Evolutionary conservation across 1,284 basidiomycete genomes (phyloP).

Genomic region (Neonothopanus nambi): DNA sequence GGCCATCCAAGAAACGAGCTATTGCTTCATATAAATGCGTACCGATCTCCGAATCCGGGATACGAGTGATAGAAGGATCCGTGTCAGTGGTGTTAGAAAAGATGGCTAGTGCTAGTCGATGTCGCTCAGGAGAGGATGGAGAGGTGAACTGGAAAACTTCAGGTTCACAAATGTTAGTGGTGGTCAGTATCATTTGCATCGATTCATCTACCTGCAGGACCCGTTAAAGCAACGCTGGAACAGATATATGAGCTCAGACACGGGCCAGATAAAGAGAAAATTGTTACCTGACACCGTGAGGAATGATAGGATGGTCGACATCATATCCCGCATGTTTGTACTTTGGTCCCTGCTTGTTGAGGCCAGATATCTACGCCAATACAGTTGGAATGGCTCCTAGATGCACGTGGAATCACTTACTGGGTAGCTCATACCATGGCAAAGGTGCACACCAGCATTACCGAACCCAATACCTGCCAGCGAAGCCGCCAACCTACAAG

Average conservation of each 20-base stretch:
- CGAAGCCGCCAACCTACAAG: constrained; percentile 73
- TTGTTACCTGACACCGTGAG: constrained; percentile 79
- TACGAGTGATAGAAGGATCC: constrained; percentile 69
- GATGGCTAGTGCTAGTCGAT: constrained; percentile 86
- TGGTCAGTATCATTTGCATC: neutral
- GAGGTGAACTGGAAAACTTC: constrained; percentile 92
- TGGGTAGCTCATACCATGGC: constrained; percentile 85
- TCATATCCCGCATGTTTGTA: constrained; percentile 87
- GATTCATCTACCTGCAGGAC: constrained; percentile 63
- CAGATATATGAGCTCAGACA: neutral
- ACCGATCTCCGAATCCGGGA: constrained; percentile 85
- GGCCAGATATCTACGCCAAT: constrained; percentile 77
- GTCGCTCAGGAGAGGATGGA: constrained; percentile 87
- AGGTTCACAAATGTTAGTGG: neutral
- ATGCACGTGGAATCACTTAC: constrained; percentile 38
- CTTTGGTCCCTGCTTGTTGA: constrained; percentile 92
- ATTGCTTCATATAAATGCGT: constrained; percentile 86
- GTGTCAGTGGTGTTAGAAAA: constrained; percentile 70
- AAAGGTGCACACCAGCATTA: constrained; percentile 91
- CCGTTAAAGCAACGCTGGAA: constrained; percentile 77
- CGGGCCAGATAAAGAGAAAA: constrained; percentile 9
- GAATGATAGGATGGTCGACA: constrained; percentile 86
- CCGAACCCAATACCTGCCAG: constrained; percentile 97
- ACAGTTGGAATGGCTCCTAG: constrained; percentile 3
- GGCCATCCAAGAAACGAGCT: constrained; percentile 83